Evolutionary conservation across 176 grass and related monocot species (phyloP).

Genomic region (Metroxylon sagu): DNA sequence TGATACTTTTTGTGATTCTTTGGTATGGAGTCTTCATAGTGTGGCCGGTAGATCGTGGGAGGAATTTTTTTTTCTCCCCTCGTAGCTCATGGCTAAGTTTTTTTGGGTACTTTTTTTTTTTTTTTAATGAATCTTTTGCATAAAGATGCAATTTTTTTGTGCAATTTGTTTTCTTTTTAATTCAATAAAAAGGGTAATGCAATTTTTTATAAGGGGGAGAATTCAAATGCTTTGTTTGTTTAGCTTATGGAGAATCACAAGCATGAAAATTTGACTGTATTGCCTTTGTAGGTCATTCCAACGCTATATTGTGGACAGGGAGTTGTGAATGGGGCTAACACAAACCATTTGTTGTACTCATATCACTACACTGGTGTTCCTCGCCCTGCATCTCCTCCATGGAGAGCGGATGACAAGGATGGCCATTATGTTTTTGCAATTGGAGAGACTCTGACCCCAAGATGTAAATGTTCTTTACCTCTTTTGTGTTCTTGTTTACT

Average conservation of each 20-base stretch:
- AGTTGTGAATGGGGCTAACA: conserved; percentile 45
- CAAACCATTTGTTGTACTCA: conserved; percentile 41
- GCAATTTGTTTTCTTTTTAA: no score
- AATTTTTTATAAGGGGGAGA: conserved; percentile 8
- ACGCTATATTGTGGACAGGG: conserved; percentile 81
- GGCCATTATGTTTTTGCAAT: conserved; percentile 76
- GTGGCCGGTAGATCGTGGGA: no score
- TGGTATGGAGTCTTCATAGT: no score
- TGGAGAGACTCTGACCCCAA: conserved; percentile 76
- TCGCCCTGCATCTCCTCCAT: conserved; percentile 56
- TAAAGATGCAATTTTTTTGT: no score
- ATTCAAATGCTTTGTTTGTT: conserved; percentile 14
- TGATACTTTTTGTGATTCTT: no score
- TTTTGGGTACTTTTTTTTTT: no score
- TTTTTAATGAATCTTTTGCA: no score
- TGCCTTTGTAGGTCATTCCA: conserved; percentile 55
- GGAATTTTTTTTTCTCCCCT: no score
- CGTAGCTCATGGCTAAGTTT: no score
- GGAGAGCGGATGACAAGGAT: conserved; percentile 83
- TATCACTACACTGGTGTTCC: conserved; percentile 47
- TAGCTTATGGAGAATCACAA: not conserved
- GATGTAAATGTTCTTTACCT: conserved; percentile 44
- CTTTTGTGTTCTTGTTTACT: no score
- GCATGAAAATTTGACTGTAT: not conserved
- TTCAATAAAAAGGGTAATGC: not conserved